Base-by-base conservation (phyloP, 192 early-diverging fungal species). In the Linnemannia zychae region DNA sequence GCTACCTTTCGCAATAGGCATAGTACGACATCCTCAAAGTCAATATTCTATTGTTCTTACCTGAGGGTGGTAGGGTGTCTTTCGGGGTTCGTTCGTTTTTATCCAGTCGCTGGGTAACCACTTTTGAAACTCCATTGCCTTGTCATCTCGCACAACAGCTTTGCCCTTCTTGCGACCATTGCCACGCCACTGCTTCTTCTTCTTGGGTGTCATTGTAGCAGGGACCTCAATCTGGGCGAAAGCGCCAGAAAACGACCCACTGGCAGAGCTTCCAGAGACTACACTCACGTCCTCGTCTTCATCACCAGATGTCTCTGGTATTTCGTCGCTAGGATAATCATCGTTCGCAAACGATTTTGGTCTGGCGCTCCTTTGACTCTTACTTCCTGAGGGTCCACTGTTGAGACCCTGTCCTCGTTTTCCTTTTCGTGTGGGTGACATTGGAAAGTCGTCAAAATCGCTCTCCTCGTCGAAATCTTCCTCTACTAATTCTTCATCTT, bases 281-380 rank as follows among this genome's bases (percentile, higher is more conserved):
- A 78, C 79, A 9, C 76, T 67, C 44, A 84, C 79, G 17, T 88
- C 87, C 2, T 88, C 82, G 5, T 73, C 71, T 49, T 87, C 84
- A 36, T 79, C 71, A 13, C 60, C 66, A 17, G 73, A 76, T 13
- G 60, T 66, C 60, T 81, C 84, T 13, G 67, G 57, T 37, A 71
- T 75, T 38, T 87, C 82, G 15, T 85, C 83, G 44, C 83, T 85
- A 7, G 83, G 83, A 28, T 85, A 79, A 22, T 85, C 83, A 15
- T 85, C 83, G 22, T 85, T 85, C 0, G 83, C 77, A 67, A 85
- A 85, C 53, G 83, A 85, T 63, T 85, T 85, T 1, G 83, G 83
- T 11, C 83, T 50, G 0, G 83, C 83, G 44, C 83, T 85, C 40
- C 83, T 38, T 28, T 85, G 83, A 38, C 78, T 85, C 70, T 85